Evolutionary conservation across 306 rosid genomes (phyloP).

Genomic region (Cotoneaster glaucophyllus): DNA sequence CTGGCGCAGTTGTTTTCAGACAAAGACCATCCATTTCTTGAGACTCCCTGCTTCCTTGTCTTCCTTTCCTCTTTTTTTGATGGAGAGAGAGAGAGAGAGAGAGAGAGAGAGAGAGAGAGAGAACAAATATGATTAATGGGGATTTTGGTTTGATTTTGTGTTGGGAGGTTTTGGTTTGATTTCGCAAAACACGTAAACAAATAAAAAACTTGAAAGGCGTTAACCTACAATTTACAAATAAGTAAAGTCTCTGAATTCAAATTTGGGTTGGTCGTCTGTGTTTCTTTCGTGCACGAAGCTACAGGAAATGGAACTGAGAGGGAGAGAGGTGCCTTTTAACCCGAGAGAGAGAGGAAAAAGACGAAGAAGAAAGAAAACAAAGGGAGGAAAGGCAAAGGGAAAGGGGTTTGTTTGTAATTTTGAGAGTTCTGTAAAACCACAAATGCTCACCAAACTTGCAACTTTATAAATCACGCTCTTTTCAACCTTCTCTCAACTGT

Average conservation of each 20-base stretch:
- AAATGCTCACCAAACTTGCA: background rate
- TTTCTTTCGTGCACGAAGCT: background rate
- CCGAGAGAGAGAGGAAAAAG: background rate
- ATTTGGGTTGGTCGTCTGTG: background rate
- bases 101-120: too few relatives aligned
- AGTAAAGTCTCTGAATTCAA: background rate
- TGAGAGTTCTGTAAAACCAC: background rate
- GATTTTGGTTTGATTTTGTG: background rate
- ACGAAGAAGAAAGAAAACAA: background rate
- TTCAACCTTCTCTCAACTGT: background rate
- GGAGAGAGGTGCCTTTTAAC: background rate
- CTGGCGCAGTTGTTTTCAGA: slow-evolving; percentile 33
- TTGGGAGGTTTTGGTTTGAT: background rate
- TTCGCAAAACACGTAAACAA: background rate
- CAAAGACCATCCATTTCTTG: slow-evolving; percentile 57
- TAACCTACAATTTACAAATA: background rate
- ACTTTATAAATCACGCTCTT: background rate
- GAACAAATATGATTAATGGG: background rate
- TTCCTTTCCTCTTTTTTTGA: background rate
- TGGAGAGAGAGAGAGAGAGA: too few relatives aligned
- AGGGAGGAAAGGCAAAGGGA: background rate
- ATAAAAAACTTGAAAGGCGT: background rate
- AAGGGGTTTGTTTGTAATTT: background rate
- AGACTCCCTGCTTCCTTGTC: background rate
- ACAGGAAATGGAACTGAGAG: background rate